Evolutionary conservation across 202 grass and related monocot species (phyloP).

Genomic region (Hordeum pubiflorum): DNA sequence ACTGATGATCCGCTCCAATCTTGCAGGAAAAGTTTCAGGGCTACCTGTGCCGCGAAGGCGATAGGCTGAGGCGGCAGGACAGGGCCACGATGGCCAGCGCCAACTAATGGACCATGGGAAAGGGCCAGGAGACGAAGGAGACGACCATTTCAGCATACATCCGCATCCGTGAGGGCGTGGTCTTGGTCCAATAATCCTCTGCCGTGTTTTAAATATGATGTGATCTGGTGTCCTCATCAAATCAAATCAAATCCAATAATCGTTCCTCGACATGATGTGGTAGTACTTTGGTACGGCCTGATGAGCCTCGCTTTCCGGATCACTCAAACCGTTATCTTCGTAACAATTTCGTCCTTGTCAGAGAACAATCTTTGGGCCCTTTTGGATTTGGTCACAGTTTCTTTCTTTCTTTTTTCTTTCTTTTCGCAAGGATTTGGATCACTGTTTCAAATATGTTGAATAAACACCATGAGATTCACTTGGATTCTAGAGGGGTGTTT

Average conservation of each 20-base stretch:
- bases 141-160: not conserved
- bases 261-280: not conserved
- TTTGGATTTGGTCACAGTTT: not conserved
- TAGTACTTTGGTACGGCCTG: not conserved
- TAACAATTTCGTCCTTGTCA: not conserved
- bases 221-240: not conserved
- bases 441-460: not conserved
- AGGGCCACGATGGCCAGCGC: constrained; percentile 23
- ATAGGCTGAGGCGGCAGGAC: constrained; percentile 34
- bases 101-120: not conserved
- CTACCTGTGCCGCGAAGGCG: constrained; percentile 18
- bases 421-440: no score
- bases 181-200: not conserved
- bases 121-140: not conserved
- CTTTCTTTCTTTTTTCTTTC: no score
- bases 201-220: not conserved
- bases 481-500: not conserved
- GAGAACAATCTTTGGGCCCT: not conserved
- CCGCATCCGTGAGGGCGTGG: not conserved
- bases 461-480: not conserved
- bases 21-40: constrained; percentile 24
- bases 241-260: not conserved
- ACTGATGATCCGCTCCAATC: not conserved
- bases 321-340: not conserved
- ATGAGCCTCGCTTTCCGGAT: constrained; percentile 5